These are phyloP conservation scores for Teunomyces barrocoloradensis DNA, from an alignment of 805 yeast genomes.

Conservation along the genomic window DNA sequence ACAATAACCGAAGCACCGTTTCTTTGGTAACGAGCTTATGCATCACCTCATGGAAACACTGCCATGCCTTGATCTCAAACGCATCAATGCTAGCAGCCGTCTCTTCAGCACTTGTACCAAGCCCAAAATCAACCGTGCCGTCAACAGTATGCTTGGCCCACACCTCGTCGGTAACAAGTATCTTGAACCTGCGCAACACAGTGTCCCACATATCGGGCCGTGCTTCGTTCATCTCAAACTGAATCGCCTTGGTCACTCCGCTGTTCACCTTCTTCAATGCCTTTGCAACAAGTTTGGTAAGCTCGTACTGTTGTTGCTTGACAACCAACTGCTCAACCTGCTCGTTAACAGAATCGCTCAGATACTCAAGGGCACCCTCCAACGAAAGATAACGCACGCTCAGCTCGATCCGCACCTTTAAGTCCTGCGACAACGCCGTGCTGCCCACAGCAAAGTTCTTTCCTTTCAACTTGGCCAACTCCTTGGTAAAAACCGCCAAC, in stretches of 20 bases:
- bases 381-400: constrained; percentile 12
- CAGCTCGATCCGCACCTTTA: background rate
- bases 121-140: constrained; percentile 52
- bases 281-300: constrained; percentile 31
- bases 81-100: constrained; percentile 41
- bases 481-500: constrained; percentile 10
- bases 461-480: constrained; percentile 9
- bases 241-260: constrained; percentile 39
- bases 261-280: constrained; percentile 45
- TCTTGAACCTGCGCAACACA: constrained; percentile 18
- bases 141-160: constrained; percentile 10
- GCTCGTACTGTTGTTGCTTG: constrained; percentile 35
- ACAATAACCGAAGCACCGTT: constrained; percentile 59
- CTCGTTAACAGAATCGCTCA: constrained; percentile 20
- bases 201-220: constrained; percentile 17
- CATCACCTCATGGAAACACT: constrained; percentile 52
- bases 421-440: background rate
- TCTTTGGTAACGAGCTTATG: constrained; percentile 67
- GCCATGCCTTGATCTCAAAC: constrained; percentile 64
- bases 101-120: constrained; percentile 52
- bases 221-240: constrained; percentile 15
- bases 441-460: constrained; percentile 13
- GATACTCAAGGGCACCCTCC: constrained; percentile 11
- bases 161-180: constrained; percentile 6
- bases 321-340: constrained; percentile 42